Evolutionary conservation across 2,329 filamentous ascomycete genomes (phyloP).

Genomic region (Corinectria fuckeliana): DNA sequence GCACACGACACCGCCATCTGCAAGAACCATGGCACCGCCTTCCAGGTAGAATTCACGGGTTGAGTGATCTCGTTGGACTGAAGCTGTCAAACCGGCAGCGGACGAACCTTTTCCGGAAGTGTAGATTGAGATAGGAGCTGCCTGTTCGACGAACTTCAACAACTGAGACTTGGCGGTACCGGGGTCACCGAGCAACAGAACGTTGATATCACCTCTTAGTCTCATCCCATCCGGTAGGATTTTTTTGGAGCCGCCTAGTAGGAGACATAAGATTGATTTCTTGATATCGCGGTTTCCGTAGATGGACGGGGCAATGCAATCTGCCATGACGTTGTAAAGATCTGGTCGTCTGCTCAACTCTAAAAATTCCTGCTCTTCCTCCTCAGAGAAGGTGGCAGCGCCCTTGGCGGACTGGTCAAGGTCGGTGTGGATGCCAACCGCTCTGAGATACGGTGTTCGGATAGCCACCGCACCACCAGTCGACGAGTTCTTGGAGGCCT

Average conservation of each 20-base stretch:
- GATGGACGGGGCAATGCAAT: conserved; percentile 95
- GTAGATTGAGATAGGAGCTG: conserved; percentile 95
- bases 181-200: conserved; percentile 93
- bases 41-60: conserved; percentile 98
- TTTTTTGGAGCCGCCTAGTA: conserved; percentile 96
- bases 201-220: conserved; percentile 96
- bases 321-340: conserved; percentile 88
- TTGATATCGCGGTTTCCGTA: conserved; percentile 97
- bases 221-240: conserved; percentile 98
- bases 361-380: conserved; percentile 95
- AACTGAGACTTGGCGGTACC: conserved; percentile 98
- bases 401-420: conserved; percentile 89
- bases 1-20: conserved; percentile 95
- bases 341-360: conserved; percentile 91
- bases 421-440: conserved; percentile 90
- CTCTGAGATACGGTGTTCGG: conserved; percentile 90
- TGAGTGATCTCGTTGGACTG: conserved; percentile 89
- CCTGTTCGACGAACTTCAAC: conserved; percentile 96
- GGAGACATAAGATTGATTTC: conserved; percentile 91
- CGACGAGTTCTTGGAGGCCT: conserved; percentile 78
- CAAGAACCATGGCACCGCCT: conserved; percentile 97
- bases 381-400: conserved; percentile 83
- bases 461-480: conserved; percentile 88
- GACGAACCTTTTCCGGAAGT: conserved; percentile 98
- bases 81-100: conserved; percentile 95